Percentiles rank a stretch among this genome's conserved stretches.
Evolutionary conservation across 225 moss, liverwort and hornwort species (phyloP).

Genomic region (Bryoerythrophyllum caledonicum): DNA sequence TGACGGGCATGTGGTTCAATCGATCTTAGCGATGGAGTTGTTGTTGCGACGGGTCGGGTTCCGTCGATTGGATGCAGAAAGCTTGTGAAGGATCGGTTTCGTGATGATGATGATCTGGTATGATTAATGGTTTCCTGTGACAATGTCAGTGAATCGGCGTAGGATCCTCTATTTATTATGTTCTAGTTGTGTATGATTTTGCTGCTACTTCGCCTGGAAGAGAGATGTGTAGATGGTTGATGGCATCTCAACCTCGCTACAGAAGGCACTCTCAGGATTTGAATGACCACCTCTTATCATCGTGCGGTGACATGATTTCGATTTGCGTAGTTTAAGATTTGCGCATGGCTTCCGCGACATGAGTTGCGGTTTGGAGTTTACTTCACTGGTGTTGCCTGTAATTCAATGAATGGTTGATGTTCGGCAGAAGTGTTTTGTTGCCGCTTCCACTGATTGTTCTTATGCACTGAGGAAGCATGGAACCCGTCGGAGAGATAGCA

Average conservation of each 20-base stretch:
- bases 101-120: conserved; percentile 22
- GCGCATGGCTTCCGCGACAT: background rate
- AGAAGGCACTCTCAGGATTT: background rate
- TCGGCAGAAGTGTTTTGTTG: conserved; percentile 29
- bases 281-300: background rate
- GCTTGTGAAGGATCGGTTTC: conserved; percentile 3
- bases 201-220: background rate
- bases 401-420: conserved; percentile 2
- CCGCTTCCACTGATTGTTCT: conserved; percentile 4
- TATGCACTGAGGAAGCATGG: conserved; percentile 39
- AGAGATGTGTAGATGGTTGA: background rate
- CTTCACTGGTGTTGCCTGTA: background rate
- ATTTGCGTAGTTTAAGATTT: background rate
- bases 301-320: background rate
- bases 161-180: background rate
- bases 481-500: conserved; percentile 11
- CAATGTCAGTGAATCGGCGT: background rate
- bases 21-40: background rate
- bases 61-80: conserved; percentile 13
- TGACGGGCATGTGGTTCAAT: conserved; percentile 7
- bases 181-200: background rate
- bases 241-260: background rate
- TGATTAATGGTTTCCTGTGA: background rate
- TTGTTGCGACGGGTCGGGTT: background rate
- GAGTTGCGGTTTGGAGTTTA: background rate